Evolutionary conservation across 2,329 filamentous ascomycete genomes (phyloP).

Genomic region (Fusarium burgessii): DNA sequence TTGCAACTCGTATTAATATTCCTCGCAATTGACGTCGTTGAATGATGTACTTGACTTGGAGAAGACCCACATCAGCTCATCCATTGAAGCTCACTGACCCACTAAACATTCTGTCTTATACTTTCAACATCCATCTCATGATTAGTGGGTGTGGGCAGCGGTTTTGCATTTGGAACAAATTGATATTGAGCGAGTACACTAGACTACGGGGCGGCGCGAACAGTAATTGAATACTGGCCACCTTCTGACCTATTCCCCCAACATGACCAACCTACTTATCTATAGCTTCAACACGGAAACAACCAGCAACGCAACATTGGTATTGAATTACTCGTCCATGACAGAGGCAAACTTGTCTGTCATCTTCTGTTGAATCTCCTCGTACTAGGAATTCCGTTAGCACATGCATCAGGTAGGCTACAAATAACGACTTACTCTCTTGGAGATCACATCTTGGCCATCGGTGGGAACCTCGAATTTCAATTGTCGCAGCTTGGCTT

Average conservation of each 20-base stretch:
- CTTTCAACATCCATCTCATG: background rate
- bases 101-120: conserved; percentile 4
- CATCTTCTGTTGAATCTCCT: conserved; percentile 90
- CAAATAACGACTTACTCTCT: conserved; percentile 75
- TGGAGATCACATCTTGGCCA: conserved; percentile 81
- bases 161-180: conserved; percentile 35
- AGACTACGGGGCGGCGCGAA: conserved; percentile 46
- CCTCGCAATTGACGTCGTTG: conserved; percentile 21
- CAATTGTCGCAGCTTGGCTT: conserved; percentile 86
- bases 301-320: conserved; percentile 37
- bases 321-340: conserved; percentile 81
- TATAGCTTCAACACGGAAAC: conserved; percentile 46
- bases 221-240: conserved; percentile 43
- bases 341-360: conserved; percentile 97
- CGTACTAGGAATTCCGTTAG: conserved; percentile 75
- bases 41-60: background rate
- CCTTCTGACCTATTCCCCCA: conserved; percentile 39
- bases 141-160: background rate
- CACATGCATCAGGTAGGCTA: conserved; percentile 6
- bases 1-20: conserved; percentile 8
- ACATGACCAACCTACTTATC: conserved; percentile 38
- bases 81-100: conserved; percentile 23
- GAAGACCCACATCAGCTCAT: conserved; percentile 38
- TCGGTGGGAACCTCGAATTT: conserved; percentile 96
- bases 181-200: conserved; percentile 48